A percentile compares a stretch with the other conserved stretches of the same genome.
These are phyloP conservation scores for Melastoma malabathricum DNA, from an alignment of 345 rosid genomes.

Conservation along the genomic window DNA sequence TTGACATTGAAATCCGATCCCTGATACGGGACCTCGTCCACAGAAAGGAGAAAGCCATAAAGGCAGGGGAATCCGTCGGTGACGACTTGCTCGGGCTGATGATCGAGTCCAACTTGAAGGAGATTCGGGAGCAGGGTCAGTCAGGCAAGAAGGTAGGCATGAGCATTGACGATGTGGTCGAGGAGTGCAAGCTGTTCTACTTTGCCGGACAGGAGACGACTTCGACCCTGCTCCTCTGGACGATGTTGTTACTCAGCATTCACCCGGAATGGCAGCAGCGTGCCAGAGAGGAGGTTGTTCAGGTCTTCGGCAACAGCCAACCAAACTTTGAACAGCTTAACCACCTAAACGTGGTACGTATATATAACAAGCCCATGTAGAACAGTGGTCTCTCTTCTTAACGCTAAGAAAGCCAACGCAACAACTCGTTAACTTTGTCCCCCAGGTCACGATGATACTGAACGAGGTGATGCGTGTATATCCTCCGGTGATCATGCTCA, in stretches of 20 bases:
- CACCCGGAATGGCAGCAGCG: constrained; percentile 48
- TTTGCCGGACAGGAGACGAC: constrained; percentile 60
- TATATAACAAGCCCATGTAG: background rate
- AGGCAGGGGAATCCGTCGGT: constrained; percentile 11
- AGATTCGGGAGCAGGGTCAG: constrained; percentile 13
- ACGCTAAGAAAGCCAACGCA: too few relatives aligned
- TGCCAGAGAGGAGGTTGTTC: constrained; percentile 46
- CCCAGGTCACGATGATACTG: constrained; percentile 13
- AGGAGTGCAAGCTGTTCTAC: constrained; percentile 58
- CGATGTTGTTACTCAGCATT: constrained; percentile 31
- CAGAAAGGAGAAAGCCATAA: constrained; percentile 23
- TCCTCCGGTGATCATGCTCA: constrained; percentile 1
- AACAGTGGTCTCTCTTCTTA: too few relatives aligned
- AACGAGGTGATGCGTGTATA: constrained; percentile 9
- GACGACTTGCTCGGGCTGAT: constrained; percentile 34
- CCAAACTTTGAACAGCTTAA: constrained; percentile 17
- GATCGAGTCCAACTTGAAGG: constrained; percentile 29
- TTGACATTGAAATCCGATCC: constrained; percentile 17
- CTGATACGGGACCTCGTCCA: constrained; percentile 20
- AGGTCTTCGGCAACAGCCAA: constrained; percentile 23
- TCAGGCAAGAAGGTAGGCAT: constrained; percentile 11
- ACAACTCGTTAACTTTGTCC: too few relatives aligned
- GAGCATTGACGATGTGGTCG: constrained; percentile 33
- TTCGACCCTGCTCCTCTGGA: constrained; percentile 40
- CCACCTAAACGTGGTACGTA: constrained; percentile 38